Conservation (phyloP, 495 filamentous ascomycete species). For the Pyronema domesticum region DNA sequence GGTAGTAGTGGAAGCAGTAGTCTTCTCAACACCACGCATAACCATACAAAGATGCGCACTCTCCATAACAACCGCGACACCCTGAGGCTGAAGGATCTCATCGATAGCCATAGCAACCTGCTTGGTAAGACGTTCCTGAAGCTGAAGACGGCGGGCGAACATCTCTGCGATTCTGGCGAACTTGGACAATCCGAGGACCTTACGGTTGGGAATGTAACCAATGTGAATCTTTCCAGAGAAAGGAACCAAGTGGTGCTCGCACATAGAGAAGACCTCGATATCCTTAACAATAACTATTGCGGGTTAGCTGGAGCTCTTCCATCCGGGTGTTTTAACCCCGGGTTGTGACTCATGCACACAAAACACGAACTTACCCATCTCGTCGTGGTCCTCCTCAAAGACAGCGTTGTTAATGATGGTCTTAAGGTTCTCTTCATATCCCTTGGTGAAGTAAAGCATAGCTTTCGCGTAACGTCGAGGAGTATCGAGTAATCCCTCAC, state of each 20-base stretch:
- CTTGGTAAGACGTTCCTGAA: slow-evolving; percentile 89
- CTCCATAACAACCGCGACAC: slow-evolving; percentile 94
- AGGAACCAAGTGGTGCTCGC: slow-evolving; percentile 94
- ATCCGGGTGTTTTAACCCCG: not conserved
- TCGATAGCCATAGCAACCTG: slow-evolving; percentile 88
- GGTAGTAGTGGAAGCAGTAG: slow-evolving; percentile 68
- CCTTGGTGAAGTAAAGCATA: slow-evolving; percentile 97
- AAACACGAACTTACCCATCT: slow-evolving; percentile 28
- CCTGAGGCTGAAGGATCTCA: slow-evolving; percentile 81
- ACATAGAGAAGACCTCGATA: slow-evolving; percentile 87
- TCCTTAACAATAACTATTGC: slow-evolving; percentile 74
- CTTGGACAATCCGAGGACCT: slow-evolving; percentile 87
- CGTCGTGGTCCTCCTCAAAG: slow-evolving; percentile 93
- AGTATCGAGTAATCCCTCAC: slow-evolving; percentile 74
- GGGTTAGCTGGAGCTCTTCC: not conserved
- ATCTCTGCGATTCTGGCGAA: slow-evolving; percentile 90
- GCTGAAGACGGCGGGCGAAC: slow-evolving; percentile 83
- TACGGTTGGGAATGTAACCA: slow-evolving; percentile 77
- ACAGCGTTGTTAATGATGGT: slow-evolving; percentile 90
- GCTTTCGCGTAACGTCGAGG: slow-evolving; percentile 87
- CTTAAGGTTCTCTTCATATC: slow-evolving; percentile 87
- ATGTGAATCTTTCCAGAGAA: slow-evolving; percentile 99
- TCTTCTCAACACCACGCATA: slow-evolving; percentile 73
- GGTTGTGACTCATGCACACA: not conserved
- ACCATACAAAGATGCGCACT: slow-evolving; percentile 98